phyloP scores from a whole-genome alignment of 495 filamentous ascomycete genomes.

The Penicillium alfredii region DNA sequence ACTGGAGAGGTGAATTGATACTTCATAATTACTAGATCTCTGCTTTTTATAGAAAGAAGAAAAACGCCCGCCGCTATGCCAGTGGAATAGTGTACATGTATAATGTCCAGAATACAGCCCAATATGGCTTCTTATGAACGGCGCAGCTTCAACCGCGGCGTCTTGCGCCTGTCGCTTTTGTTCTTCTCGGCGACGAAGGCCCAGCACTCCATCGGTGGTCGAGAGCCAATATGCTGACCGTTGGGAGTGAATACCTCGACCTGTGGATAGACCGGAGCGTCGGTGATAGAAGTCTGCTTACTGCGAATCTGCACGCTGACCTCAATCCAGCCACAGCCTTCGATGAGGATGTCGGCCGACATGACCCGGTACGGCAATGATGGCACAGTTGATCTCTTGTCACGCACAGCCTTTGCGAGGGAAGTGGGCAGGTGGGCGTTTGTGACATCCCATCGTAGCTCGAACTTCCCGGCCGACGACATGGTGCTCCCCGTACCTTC shows the following conservation, averaged over 20 bases:
- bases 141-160: conserved; percentile 10
- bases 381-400: conserved; percentile 24
- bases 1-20: conserved; percentile 2
- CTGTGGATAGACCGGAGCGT: conserved; percentile 46
- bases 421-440: conserved; percentile 39
- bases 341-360: conserved; percentile 77
- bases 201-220: conserved; percentile 73
- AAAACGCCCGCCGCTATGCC: conserved; percentile 34
- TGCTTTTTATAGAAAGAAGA: too few species aligned
- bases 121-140: too few species aligned
- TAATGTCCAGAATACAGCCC: too few species aligned
- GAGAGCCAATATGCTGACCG: conserved; percentile 64
- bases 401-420: conserved; percentile 32
- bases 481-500: conserved; percentile 49
- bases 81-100: conserved; percentile 14
- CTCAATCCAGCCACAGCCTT: conserved; percentile 92
- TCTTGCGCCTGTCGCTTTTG: conserved; percentile 31
- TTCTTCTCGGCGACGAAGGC: conserved; percentile 32
- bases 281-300: conserved; percentile 24
- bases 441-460: conserved; percentile 77
- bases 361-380: conserved; percentile 71
- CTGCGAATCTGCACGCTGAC: conserved; percentile 72
- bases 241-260: conserved; percentile 83
- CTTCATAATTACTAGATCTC: too few species aligned
- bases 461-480: conserved; percentile 65